Base-by-base conservation (phyloP, 805 yeast species). In the Starmerella kuoi region DNA sequence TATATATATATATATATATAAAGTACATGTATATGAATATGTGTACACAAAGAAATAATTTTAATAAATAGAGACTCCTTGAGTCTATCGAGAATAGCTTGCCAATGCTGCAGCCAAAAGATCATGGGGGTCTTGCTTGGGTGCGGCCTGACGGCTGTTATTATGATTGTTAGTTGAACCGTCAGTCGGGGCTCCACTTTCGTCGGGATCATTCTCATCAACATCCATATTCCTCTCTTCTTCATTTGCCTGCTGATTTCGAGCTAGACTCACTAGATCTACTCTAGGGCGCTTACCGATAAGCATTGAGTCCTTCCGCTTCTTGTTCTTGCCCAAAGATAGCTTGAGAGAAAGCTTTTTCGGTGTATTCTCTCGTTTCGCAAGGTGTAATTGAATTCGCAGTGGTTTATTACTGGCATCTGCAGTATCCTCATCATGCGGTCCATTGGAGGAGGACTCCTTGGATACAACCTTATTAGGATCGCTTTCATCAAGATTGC, bases 241-340 rank as follows among this genome's bases (percentile, higher is more conserved):
- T 12, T 25, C 21, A 6, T 7, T 22, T 9, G 9, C 8, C 35
- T 19, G 35, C 22, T 32, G 35, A n/a, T 14, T 21, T 11, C 43
- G 40, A 9, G 56, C 55, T 20, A 53, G 46, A 31, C 31, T 44
- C 9, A 28, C 52, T 19, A 53, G 38, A 35, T 53, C 56, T 15
- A 42, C 39, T 11, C 45, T 33, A 21, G 58, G 58, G 17, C 58
- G 50, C 35, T 48, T 50, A 30, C 53, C 53, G 4, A 42, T 37
- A 14, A 45, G 17, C 15, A 31, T 26, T 17, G 35, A 40, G 35
- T 41, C 39, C 30, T 38, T 27, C 32, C 33, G 31, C 17, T 39
- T 41, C 25, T 48, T 43, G 18, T 42, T 38, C 20, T 50, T 46
- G 20, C 41, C 44, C 19, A 48, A 37, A 21, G 51, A 41, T 25